Conservation (phyloP, 2,329 filamentous ascomycete species). For the Clarireedia homoeocarpa region DNA sequence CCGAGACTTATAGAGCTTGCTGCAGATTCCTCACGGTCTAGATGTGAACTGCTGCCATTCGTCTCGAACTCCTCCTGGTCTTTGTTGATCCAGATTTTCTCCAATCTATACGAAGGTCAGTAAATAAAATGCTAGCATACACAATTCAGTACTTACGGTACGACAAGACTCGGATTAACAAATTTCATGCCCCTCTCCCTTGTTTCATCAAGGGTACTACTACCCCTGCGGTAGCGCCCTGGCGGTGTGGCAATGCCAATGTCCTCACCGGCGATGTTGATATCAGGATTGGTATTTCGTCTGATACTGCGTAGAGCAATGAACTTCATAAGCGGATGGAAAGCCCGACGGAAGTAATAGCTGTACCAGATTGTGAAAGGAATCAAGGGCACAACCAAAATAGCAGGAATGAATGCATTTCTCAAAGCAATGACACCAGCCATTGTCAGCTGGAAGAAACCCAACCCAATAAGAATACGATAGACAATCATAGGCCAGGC, state of each 20-base stretch:
- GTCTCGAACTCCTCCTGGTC: slow-evolving; percentile 11
- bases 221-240: slow-evolving; percentile 29
- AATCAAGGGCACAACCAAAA: slow-evolving; percentile 68
- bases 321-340: slow-evolving; percentile 82
- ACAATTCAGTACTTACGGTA: slow-evolving; percentile 44
- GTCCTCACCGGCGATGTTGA: slow-evolving; percentile 36
- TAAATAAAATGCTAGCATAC: not conserved
- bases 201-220: slow-evolving; percentile 60
- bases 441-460: slow-evolving; percentile 88
- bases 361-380: slow-evolving; percentile 82
- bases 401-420: slow-evolving; percentile 63
- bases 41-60: slow-evolving; percentile 10
- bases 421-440: slow-evolving; percentile 75
- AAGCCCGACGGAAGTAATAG: slow-evolving; percentile 71
- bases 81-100: slow-evolving; percentile 56
- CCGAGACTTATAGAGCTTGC: slow-evolving; percentile 40
- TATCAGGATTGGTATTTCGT: slow-evolving; percentile 45
- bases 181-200: slow-evolving; percentile 63
- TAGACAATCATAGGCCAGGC: slow-evolving; percentile 97
- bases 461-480: slow-evolving; percentile 74
- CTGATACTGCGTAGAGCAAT: slow-evolving; percentile 86
- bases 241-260: slow-evolving; percentile 22
- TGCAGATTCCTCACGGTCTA: slow-evolving; percentile 30
- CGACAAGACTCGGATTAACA: slow-evolving; percentile 66
- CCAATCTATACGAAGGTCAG: slow-evolving; percentile 40